phyloP scores from a whole-genome alignment of 2,329 filamentous ascomycete genomes.

The Fusarium marasasianum region DNA sequence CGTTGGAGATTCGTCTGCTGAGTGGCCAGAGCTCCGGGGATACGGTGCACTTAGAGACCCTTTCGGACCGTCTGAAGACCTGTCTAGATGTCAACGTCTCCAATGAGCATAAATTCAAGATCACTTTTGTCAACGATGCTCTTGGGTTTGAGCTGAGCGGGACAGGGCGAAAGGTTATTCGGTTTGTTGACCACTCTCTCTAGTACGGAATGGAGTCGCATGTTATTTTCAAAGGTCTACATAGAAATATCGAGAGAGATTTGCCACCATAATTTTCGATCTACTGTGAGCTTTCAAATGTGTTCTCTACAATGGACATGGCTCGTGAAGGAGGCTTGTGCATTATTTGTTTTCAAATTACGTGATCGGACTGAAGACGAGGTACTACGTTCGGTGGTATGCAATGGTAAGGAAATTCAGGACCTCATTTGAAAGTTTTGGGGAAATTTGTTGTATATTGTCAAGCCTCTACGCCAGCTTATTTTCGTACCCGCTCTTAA shows the following conservation, averaged over 20 bases:
- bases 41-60: neutral
- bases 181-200: conserved; percentile 40
- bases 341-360: neutral
- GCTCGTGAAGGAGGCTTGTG: neutral
- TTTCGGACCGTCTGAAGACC: neutral
- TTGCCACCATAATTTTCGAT: too few relatives aligned
- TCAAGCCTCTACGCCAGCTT: neutral
- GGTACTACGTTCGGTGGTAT: neutral
- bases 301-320: accelerated
- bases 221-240: too few relatives aligned
- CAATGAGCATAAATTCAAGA: conserved; percentile 44
- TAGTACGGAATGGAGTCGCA: neutral
- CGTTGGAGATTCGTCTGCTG: conserved; percentile 43
- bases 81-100: too few relatives aligned
- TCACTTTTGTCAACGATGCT: conserved; percentile 50
- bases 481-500: accelerated
- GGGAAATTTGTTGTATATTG: accelerated
- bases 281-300: neutral
- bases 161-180: conserved; percentile 42
- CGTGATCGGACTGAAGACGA: neutral
- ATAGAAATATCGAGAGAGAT: too few relatives aligned
- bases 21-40: neutral
- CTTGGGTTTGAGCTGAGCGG: conserved; percentile 40
- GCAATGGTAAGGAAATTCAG: neutral
- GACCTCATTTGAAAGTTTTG: neutral